Evolutionary conservation across 106 monocot species (phyloP).

Genomic region (Narthecium ossifragum): DNA sequence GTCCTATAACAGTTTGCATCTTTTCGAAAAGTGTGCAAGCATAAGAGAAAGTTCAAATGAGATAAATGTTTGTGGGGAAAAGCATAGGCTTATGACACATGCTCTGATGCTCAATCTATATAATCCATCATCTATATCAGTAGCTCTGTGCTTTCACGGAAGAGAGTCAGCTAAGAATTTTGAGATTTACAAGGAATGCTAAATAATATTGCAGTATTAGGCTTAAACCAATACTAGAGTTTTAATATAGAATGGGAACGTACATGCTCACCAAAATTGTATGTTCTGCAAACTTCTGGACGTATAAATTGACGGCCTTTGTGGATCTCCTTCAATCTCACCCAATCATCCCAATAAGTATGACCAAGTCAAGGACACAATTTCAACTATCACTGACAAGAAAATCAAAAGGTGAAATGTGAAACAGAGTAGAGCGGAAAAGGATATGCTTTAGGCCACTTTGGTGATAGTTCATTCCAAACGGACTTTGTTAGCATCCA

Average conservation of each 20-base stretch:
- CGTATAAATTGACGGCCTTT: conserved; percentile 88
- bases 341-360: conserved; percentile 99
- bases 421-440: neutral
- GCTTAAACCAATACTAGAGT: neutral
- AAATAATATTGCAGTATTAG: neutral
- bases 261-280: conserved; percentile 99
- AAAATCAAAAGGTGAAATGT: neutral
- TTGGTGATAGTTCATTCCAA: conserved; percentile 95
- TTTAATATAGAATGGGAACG: conserved; percentile 1
- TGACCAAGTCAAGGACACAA: conserved; percentile 65
- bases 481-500: conserved; percentile 95
- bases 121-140: too few species aligned
- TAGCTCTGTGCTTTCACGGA: too few species aligned
- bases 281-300: conserved; percentile 98
- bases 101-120: neutral
- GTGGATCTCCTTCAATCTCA: conserved; percentile 89
- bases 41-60: too few species aligned
- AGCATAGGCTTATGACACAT: neutral
- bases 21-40: too few species aligned
- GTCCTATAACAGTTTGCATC: too few species aligned
- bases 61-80: too few species aligned
- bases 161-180: too few species aligned
- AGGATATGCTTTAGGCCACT: conserved; percentile 99
- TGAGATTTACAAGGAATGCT: too few species aligned
- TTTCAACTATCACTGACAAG: neutral